Evolutionary conservation across 192 early-diverging fungal genomes (phyloP).

Genomic region (Umbelopsis sp.): DNA sequence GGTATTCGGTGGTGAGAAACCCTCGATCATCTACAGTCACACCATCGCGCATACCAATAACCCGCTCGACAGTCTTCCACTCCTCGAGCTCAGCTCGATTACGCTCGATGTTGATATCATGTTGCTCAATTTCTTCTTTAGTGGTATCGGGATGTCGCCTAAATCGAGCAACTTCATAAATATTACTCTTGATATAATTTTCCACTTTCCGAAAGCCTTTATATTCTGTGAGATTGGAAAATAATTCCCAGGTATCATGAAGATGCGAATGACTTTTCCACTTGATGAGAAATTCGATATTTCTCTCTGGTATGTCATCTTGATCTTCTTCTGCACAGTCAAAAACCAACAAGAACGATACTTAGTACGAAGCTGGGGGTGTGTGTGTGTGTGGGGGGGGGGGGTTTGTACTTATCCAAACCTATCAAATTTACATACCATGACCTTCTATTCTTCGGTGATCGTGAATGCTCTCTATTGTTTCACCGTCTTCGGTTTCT

Average conservation of each 20-base stretch:
- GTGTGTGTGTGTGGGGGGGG: too few relatives aligned
- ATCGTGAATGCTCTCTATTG: constrained; percentile 51
- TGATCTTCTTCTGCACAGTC: constrained; percentile 16
- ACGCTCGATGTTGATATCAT: constrained; percentile 82
- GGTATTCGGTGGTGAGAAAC: constrained; percentile 71
- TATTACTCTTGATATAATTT: constrained; percentile 73
- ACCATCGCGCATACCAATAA: constrained; percentile 70
- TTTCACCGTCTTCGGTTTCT: constrained; percentile 45
- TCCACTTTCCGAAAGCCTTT: constrained; percentile 89
- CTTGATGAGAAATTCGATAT: constrained; percentile 83
- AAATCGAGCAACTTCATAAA: constrained; percentile 53
- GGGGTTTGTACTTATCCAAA: too few relatives aligned
- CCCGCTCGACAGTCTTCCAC: constrained; percentile 82
- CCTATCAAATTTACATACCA: not conserved
- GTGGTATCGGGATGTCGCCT: constrained; percentile 66
- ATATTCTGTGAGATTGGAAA: constrained; percentile 60
- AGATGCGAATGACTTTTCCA: constrained; percentile 88
- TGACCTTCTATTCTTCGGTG: constrained; percentile 33
- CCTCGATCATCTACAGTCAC: constrained; percentile 19
- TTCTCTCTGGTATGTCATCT: constrained; percentile 41
- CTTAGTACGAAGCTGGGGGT: too few relatives aligned
- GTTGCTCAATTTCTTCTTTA: constrained; percentile 84
- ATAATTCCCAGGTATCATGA: constrained; percentile 84
- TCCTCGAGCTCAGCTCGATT: constrained; percentile 77
- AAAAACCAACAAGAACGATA: not conserved